Evolutionary conservation across 768 basidiomycete species (phyloP).

Genomic region (Termitomyces sp.): DNA sequence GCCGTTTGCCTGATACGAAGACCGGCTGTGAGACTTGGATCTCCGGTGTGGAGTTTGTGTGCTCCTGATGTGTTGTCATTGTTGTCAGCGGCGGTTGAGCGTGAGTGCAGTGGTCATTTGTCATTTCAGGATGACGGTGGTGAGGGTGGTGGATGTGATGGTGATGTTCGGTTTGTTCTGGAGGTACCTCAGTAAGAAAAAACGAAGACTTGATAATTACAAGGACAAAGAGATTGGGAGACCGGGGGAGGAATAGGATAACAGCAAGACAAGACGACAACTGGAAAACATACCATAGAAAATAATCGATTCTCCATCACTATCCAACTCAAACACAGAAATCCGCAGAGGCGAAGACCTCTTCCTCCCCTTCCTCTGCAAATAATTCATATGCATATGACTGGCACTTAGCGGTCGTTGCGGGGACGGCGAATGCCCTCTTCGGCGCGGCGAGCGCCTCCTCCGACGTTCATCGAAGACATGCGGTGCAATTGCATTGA

Average conservation of each 20-base stretch:
- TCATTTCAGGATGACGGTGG: conserved; percentile 4
- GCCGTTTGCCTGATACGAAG: conserved; percentile 11
- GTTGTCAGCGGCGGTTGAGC: background rate
- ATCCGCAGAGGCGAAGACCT: conserved; percentile 31
- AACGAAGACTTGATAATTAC: too few relatives aligned
- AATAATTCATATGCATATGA: conserved; percentile 2
- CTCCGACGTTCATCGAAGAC: conserved; percentile 37
- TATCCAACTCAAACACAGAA: conserved; percentile 29
- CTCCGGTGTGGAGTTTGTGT: background rate
- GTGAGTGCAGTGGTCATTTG: background rate
- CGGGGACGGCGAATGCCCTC: conserved; percentile 16
- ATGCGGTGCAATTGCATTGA: conserved; percentile 43
- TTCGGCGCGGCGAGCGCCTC: conserved; percentile 18
- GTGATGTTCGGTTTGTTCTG: conserved; percentile 15
- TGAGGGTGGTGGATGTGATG: conserved; percentile 4
- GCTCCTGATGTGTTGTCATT: background rate
- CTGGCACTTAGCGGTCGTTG: background rate
- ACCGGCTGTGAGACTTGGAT: conserved; percentile 1
- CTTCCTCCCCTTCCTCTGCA: conserved; percentile 20
- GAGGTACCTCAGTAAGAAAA: background rate
- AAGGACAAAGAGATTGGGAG: background rate
- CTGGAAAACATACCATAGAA: conserved; percentile 22
- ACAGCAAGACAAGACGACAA: background rate
- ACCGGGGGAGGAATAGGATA: background rate
- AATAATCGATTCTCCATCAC: conserved; percentile 28